Evolutionary conservation across 139 green algal genomes (phyloP).

Genomic region (Tetratostichococcus sp.): DNA sequence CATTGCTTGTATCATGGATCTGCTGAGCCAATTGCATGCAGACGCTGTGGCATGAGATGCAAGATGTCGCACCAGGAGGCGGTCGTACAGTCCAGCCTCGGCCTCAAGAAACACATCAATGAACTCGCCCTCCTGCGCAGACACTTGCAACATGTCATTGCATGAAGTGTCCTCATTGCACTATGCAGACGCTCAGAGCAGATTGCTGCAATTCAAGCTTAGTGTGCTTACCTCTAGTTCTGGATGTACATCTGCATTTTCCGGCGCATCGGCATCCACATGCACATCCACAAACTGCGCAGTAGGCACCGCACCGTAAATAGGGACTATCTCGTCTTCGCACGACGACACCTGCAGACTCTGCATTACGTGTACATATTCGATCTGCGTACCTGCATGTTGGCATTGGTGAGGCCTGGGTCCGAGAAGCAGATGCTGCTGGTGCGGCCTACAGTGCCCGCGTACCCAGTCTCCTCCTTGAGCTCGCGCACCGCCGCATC

Average conservation of each 20-base stretch:
- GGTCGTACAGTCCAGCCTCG: constrained; percentile 28
- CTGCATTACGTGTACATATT: too few relatives aligned
- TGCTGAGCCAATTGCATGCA: too few relatives aligned
- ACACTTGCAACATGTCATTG: too few relatives aligned
- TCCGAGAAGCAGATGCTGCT: constrained; percentile 37
- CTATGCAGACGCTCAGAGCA: too few relatives aligned
- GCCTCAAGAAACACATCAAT: constrained; percentile 44
- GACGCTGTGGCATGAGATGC: too few relatives aligned
- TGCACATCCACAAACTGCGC: constrained; percentile 32
- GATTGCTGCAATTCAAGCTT: too few relatives aligned
- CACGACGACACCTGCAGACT: too few relatives aligned
- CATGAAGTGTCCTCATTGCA: too few relatives aligned
- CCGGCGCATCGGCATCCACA: constrained; percentile 45
- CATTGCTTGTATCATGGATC: too few relatives aligned
- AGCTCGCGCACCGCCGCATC: constrained; percentile 58
- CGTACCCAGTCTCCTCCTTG: constrained; percentile 60
- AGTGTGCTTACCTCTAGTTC: constrained; percentile 55
- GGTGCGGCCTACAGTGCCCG: constrained; percentile 21
- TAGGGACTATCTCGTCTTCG: too few relatives aligned
- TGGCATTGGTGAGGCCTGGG: constrained; percentile 52
- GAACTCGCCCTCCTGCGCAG: constrained; percentile 50
- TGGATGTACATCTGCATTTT: constrained; percentile 42
- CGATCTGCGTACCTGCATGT: constrained; percentile 56
- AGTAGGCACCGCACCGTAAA: neutral
- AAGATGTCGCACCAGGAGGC: constrained; percentile 16